Conservation (phyloP, 257 asterid species). For the Coffea eugenioides region DNA sequence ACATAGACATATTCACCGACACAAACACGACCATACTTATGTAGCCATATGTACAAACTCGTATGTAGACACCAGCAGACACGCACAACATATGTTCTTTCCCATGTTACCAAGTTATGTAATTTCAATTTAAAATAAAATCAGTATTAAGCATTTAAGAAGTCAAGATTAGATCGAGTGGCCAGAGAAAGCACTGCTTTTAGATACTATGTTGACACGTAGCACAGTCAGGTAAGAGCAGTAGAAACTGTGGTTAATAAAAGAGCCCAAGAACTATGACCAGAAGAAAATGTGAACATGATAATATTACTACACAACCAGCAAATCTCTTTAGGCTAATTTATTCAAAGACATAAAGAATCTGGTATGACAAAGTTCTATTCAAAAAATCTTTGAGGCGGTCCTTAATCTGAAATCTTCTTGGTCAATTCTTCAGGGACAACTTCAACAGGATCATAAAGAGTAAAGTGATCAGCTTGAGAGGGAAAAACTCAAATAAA, state of each 20-base stretch:
- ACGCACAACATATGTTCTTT: neutral
- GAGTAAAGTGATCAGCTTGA: neutral
- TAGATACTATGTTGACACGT: no score
- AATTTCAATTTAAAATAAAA: no score
- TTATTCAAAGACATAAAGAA: neutral
- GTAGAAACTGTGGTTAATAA: neutral
- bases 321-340: neutral
- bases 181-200: no score
- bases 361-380: neutral
- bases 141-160: no score
- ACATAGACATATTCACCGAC: no score
- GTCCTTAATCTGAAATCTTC: neutral
- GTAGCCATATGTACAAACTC: no score
- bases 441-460: neutral
- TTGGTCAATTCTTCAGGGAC: neutral
- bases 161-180: no score
- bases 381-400: neutral
- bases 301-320: neutral
- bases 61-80: no score
- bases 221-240: neutral
- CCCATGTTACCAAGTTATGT: neutral
- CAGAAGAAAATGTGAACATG: neutral
- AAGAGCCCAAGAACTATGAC: neutral
- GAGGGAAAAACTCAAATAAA: neutral
- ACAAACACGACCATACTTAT: neutral